Conservation (phyloP, 257 asterid genomes). For the Ilex aquifolium region DNA sequence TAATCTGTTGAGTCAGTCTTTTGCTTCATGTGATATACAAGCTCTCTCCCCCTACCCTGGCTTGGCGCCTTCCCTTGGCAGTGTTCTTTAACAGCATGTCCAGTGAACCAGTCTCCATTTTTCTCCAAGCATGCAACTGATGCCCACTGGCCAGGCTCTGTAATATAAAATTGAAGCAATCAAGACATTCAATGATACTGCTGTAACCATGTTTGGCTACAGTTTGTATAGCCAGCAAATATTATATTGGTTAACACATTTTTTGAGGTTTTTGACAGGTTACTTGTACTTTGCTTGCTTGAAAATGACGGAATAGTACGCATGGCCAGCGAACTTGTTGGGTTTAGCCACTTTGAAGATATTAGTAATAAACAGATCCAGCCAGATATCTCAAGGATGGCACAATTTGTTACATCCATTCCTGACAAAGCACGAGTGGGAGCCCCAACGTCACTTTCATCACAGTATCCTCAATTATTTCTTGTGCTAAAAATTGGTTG, state of each 20-base stretch:
- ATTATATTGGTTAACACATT: too few relatives aligned
- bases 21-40: constrained; percentile 11
- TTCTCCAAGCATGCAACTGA: too few relatives aligned
- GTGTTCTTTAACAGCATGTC: too few relatives aligned
- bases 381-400: constrained; percentile 45
- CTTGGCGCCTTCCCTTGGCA: too few relatives aligned
- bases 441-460: constrained; percentile 59
- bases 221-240: too few relatives aligned
- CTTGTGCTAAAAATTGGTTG: constrained; percentile 8
- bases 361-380: constrained; percentile 41
- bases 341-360: constrained; percentile 35
- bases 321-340: constrained; percentile 47
- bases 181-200: too few relatives aligned
- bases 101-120: too few relatives aligned
- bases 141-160: too few relatives aligned
- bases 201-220: too few relatives aligned
- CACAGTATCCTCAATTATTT: constrained; percentile 64
- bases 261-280: constrained; percentile 27
- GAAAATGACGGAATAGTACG: constrained; percentile 57
- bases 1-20: not conserved
- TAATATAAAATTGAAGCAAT: too few relatives aligned
- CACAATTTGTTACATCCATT: constrained; percentile 78
- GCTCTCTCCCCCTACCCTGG: not conserved
- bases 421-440: constrained; percentile 89
- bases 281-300: constrained; percentile 69